Percentiles rank a stretch among this genome's conserved stretches.
phyloP scores from a whole-genome alignment of 768 basidiomycete genomes.

The Boletellus ananas region DNA sequence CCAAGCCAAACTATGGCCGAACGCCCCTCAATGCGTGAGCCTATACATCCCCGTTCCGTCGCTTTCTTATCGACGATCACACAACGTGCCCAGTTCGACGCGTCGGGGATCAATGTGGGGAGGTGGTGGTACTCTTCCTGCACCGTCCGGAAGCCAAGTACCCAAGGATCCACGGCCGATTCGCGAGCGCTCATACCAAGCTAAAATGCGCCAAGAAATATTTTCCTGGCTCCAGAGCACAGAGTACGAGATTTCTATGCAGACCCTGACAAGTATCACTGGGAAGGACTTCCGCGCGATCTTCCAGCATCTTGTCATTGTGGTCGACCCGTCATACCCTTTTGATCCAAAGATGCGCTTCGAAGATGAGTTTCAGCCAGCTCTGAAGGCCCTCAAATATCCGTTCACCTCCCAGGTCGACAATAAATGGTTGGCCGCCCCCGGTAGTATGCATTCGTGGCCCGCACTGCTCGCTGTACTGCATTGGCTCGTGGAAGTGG shows the following conservation, averaged over 20 bases:
- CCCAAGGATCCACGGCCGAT: constrained; percentile 75
- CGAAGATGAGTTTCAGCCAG: constrained; percentile 80
- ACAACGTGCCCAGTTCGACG: constrained; percentile 45
- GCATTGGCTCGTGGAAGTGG: constrained; percentile 88
- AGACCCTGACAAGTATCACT: constrained; percentile 72
- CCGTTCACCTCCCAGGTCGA: constrained; percentile 78
- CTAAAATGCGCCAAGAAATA: constrained; percentile 76
- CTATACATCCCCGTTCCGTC: background rate
- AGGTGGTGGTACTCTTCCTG: constrained; percentile 42
- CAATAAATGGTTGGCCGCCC: constrained; percentile 82
- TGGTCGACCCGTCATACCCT: constrained; percentile 69
- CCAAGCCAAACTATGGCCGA: constrained; percentile 61
- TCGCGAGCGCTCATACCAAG: constrained; percentile 70
- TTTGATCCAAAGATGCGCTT: constrained; percentile 50
- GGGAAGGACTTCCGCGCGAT: constrained; percentile 84
- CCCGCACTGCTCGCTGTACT: constrained; percentile 81
- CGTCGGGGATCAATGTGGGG: constrained; percentile 77
- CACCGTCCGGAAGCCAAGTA: constrained; percentile 51
- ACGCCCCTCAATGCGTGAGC: constrained; percentile 71
- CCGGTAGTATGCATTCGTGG: constrained; percentile 92
- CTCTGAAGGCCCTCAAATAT: constrained; percentile 75
- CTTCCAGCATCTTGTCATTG: constrained; percentile 71
- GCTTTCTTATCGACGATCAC: constrained; percentile 6
- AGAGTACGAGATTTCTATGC: constrained; percentile 65
- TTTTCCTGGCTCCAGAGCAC: constrained; percentile 59